Conservation (phyloP, 768 basidiomycete genomes). For the Hygrocybe coccinea region DNA sequence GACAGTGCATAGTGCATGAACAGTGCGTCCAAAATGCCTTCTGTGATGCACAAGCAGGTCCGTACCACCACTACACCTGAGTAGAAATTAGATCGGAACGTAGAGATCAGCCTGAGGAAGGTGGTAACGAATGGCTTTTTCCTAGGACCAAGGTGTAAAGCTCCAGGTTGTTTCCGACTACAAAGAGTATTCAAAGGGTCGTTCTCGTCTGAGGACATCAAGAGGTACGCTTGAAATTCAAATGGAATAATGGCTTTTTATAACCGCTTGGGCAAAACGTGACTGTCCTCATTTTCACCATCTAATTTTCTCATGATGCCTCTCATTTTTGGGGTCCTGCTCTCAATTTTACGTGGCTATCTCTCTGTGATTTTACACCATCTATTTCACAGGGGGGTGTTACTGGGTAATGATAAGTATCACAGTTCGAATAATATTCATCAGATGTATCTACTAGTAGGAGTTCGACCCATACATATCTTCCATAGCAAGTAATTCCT, state of each 20-base stretch:
- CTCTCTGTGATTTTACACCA: too few species aligned
- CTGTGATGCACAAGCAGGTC: neutral
- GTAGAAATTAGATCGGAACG: neutral
- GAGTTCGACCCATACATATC: neutral
- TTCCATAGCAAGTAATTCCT: neutral
- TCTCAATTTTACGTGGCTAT: too few species aligned
- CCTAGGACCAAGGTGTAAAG: neutral
- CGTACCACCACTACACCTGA: neutral
- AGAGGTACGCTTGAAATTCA: neutral
- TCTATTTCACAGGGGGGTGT: too few species aligned
- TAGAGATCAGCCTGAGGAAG: neutral
- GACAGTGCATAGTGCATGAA: neutral
- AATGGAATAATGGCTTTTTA: too few species aligned
- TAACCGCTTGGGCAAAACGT: too few species aligned
- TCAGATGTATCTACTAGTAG: neutral
- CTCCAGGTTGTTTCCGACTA: neutral
- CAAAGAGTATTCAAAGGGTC: neutral
- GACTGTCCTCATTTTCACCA: too few species aligned
- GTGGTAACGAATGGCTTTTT: neutral
- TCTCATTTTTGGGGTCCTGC: too few species aligned
- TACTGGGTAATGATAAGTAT: too few species aligned
- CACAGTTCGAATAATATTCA: too few species aligned
- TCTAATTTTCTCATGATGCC: too few species aligned
- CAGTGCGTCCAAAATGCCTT: neutral
- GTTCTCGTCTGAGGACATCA: neutral